These are phyloP conservation scores for Seiridium cupressi DNA, from an alignment of 2,329 filamentous ascomycete genomes.

Conservation along the genomic window DNA sequence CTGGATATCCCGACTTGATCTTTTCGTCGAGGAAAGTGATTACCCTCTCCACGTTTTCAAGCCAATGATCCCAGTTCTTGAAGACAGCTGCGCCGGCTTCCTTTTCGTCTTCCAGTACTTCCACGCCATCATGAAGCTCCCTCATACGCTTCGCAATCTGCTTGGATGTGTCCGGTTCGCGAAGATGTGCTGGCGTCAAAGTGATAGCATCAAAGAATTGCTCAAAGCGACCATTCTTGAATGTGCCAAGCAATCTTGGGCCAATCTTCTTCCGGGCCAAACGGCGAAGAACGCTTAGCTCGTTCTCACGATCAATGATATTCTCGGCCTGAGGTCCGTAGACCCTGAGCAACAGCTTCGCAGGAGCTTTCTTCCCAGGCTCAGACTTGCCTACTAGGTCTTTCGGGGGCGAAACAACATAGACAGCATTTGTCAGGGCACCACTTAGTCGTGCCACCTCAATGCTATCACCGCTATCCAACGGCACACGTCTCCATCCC, in stretches of 20 bases:
- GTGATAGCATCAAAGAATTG: constrained; percentile 86
- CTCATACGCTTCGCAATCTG: constrained; percentile 98
- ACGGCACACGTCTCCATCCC: constrained; percentile 81
- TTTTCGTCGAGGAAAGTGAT: constrained; percentile 58
- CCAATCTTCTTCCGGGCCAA: constrained; percentile 91
- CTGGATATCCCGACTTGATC: constrained; percentile 43
- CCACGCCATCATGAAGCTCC: constrained; percentile 91
- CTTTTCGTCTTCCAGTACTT: constrained; percentile 75
- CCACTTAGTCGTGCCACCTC: constrained; percentile 79
- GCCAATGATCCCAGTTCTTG: constrained; percentile 94
- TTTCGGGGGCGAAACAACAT: constrained; percentile 82
- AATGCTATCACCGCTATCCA: constrained; percentile 68
- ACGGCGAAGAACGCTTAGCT: constrained; percentile 81
- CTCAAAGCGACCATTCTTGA: constrained; percentile 93
- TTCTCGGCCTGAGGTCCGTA: constrained; percentile 96
- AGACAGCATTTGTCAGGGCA: constrained; percentile 93
- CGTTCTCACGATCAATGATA: constrained; percentile 88
- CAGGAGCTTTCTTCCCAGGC: constrained; percentile 41
- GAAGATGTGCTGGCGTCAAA: constrained; percentile 73
- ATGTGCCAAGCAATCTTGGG: constrained; percentile 85
- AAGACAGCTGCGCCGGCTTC: constrained; percentile 80
- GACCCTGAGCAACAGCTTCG: constrained; percentile 81
- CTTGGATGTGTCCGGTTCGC: constrained; percentile 77
- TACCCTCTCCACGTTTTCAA: constrained; percentile 62
- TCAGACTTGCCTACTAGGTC: constrained; percentile 46